phyloP scores from a whole-genome alignment of 1,284 basidiomycete genomes.

The Trichosporon faecale region DNA sequence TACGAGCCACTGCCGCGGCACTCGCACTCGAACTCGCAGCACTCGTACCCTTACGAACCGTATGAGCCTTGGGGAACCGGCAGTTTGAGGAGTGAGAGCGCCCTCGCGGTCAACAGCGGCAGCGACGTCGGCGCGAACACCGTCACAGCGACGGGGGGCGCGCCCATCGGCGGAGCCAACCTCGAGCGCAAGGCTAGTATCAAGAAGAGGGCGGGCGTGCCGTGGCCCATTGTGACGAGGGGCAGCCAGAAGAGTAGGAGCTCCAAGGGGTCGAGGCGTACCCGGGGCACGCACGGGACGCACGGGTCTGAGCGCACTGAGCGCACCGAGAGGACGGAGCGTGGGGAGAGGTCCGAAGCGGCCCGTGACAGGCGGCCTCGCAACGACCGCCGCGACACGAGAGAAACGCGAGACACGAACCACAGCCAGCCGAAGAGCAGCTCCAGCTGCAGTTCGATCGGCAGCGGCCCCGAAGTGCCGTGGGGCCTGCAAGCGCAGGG shows the following conservation, averaged over 20 bases:
- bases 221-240: not conserved
- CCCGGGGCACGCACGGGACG: not conserved
- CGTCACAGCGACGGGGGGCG: not conserved
- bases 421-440: not conserved
- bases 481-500: constrained; percentile 2
- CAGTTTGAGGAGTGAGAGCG: not conserved
- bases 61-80: not conserved
- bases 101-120: not conserved
- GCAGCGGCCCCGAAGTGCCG: not conserved
- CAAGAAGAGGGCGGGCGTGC: not conserved
- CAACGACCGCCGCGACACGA: not conserved
- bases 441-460: not conserved
- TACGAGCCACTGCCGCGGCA: not conserved
- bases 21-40: not conserved
- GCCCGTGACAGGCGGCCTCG: not conserved
- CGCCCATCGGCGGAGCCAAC: not conserved
- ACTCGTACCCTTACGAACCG: not conserved
- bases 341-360: not conserved
- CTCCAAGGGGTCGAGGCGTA: not conserved
- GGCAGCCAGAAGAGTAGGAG: not conserved
- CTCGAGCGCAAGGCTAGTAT: not conserved
- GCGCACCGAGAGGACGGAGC: too few relatives aligned
- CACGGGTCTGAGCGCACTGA: not conserved
- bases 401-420: not conserved
- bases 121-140: not conserved